Percentiles rank a stretch among this genome's conserved stretches.
Evolutionary conservation across 768 basidiomycete genomes (phyloP).

Genomic region (Psilocybe azurescens): DNA sequence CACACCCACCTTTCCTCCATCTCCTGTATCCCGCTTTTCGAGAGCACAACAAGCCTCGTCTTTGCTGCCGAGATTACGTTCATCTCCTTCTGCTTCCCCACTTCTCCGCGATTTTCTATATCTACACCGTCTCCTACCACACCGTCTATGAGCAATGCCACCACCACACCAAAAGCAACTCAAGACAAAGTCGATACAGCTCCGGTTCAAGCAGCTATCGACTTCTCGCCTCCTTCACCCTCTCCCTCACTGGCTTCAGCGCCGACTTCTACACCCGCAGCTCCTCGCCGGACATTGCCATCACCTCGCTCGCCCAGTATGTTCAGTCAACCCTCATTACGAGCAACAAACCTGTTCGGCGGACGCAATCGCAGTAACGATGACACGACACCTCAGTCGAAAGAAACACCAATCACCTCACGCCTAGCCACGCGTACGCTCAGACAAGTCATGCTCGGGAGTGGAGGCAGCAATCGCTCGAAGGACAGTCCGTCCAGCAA

Average conservation of each 20-base stretch:
- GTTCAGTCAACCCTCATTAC: conserved; percentile 16
- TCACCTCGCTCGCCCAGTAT: conserved; percentile 17
- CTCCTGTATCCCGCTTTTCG: conserved; percentile 23
- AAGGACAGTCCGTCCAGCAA: neutral
- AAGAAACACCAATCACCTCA: neutral
- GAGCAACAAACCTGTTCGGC: conserved; percentile 3
- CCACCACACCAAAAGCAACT: conserved; percentile 17
- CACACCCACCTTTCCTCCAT: conserved; percentile 20
- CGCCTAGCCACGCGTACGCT: conserved; percentile 22
- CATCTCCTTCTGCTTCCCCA: conserved; percentile 20
- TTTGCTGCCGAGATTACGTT: conserved; percentile 27
- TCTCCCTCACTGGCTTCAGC: conserved; percentile 10
- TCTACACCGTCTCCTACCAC: conserved; percentile 23
- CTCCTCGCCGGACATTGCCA: conserved; percentile 8
- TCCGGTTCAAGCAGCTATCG: conserved; percentile 19
- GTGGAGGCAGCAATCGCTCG: neutral
- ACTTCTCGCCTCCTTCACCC: conserved; percentile 2
- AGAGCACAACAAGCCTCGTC: conserved; percentile 26
- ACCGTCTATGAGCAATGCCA: conserved; percentile 6
- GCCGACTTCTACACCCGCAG: conserved; percentile 22
- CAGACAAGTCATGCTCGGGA: conserved; percentile 29
- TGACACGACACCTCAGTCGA: conserved; percentile 3
- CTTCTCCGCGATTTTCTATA: conserved; percentile 18
- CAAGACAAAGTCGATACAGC: conserved; percentile 11
- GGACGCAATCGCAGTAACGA: neutral